Conservation (phyloP, 345 rosid genomes). For the Euphorbia peplus region DNA sequence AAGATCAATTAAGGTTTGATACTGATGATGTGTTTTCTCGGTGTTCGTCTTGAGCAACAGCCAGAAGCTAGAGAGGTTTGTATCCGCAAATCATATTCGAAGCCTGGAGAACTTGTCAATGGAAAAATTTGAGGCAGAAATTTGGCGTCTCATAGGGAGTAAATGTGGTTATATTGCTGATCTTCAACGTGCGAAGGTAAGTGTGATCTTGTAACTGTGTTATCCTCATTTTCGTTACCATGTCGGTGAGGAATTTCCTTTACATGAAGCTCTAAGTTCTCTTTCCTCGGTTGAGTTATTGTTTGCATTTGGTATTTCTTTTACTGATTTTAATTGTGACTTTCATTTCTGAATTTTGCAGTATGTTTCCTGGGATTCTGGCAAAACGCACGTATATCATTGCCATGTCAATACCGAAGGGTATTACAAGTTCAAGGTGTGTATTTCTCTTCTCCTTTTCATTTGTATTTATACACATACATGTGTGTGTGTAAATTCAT, state of each 20-base stretch:
- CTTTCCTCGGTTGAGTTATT: background rate
- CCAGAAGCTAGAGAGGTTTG: slow-evolving; percentile 28
- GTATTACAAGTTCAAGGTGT: slow-evolving; percentile 52
- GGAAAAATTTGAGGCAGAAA: slow-evolving; percentile 42
- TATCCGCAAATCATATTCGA: slow-evolving; percentile 40
- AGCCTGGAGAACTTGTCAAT: slow-evolving; percentile 39
- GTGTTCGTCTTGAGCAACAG: slow-evolving; percentile 23
- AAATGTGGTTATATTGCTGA: slow-evolving; percentile 6
- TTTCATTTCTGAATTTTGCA: slow-evolving; percentile 16
- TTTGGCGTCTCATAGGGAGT: slow-evolving; percentile 40
- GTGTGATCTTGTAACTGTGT: background rate
- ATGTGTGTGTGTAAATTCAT: background rate
- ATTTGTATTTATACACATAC: background rate
- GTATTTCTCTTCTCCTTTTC: slow-evolving; percentile 8
- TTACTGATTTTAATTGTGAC: background rate
- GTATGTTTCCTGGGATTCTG: slow-evolving; percentile 51
- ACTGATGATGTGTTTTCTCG: too few relatives aligned
- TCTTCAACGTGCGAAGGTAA: slow-evolving; percentile 37
- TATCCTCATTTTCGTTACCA: too few relatives aligned
- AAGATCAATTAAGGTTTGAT: background rate
- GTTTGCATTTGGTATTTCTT: background rate
- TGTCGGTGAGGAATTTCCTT: too few relatives aligned
- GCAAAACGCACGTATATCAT: slow-evolving; percentile 41
- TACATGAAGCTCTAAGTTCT: too few relatives aligned
- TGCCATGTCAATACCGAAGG: slow-evolving; percentile 52